phyloP scores from a whole-genome alignment of 306 rosid genomes.

The Quercus aquifolioides region DNA sequence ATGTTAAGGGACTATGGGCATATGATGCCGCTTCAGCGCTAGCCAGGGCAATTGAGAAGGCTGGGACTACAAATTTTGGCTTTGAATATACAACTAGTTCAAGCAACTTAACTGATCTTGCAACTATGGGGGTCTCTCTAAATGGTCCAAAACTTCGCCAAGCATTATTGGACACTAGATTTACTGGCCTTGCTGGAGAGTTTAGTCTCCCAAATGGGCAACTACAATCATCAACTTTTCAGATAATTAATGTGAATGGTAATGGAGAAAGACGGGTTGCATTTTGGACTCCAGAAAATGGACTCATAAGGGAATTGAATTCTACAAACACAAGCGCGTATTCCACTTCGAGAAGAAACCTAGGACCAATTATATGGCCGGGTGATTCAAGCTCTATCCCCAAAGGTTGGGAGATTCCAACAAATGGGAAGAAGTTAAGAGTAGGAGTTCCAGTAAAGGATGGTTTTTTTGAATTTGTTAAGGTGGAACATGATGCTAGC shows the following conservation, averaged over 20 bases:
- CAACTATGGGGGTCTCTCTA: background rate
- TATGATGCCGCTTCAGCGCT: constrained; percentile 17
- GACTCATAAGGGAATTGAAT: background rate
- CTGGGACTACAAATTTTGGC: background rate
- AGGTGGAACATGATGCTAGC: background rate
- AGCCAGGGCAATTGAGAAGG: too few species aligned
- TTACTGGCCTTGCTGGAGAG: constrained; percentile 52
- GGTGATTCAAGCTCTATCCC: constrained; percentile 32
- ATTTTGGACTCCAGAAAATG: constrained; percentile 20
- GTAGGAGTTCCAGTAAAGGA: constrained; percentile 39
- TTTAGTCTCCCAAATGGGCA: constrained; percentile 32
- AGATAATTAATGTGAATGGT: constrained; percentile 38
- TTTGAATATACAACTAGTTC: background rate
- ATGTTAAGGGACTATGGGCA: constrained; percentile 21
- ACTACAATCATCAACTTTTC: constrained; percentile 24
- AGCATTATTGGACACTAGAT: constrained; percentile 17
- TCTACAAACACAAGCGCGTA: background rate
- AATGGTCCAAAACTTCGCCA: constrained; percentile 18
- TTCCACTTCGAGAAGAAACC: background rate
- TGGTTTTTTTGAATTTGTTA: constrained; percentile 25
- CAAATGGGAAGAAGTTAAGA: constrained; percentile 15
- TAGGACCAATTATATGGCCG: constrained; percentile 41
- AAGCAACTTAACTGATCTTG: background rate
- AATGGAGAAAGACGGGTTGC: constrained; percentile 1
- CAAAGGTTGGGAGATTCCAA: constrained; percentile 40